phyloP scores from a whole-genome alignment of 352 stramenopile genomes.

The Globisporangium alternatum region DNA sequence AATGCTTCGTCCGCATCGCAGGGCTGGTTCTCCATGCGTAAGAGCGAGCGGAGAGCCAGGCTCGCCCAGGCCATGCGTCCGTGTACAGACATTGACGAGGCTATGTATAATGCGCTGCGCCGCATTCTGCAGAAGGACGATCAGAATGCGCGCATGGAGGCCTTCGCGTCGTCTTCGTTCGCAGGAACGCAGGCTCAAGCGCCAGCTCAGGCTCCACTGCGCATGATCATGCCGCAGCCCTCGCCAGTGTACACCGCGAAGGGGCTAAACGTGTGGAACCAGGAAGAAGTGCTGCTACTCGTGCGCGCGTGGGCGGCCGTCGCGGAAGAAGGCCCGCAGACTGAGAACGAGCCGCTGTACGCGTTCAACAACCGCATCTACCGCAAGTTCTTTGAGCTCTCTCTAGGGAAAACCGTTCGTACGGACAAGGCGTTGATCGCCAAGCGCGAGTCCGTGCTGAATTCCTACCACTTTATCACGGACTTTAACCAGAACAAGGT shows the following conservation, averaged over 20 bases:
- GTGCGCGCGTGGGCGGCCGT: constrained; percentile 7
- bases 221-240: constrained; percentile 1
- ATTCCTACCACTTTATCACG: constrained; percentile 19
- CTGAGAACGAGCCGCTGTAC: constrained; percentile 15
- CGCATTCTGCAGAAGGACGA: constrained; percentile 3
- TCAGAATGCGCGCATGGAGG: not conserved
- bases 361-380: constrained; percentile 18
- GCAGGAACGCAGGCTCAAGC: not conserved
- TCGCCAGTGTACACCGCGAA: constrained; percentile 8
- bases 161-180: not conserved
- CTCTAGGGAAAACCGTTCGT: constrained; percentile 3
- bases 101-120: constrained; percentile 3
- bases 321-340: not conserved
- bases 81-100: constrained; percentile 13
- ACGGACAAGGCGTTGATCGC: constrained; percentile 16
- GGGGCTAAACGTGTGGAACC: constrained; percentile 15
- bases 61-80: constrained; percentile 3
- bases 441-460: constrained; percentile 16
- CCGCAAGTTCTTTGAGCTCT: constrained; percentile 16
- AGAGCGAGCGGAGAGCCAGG: constrained; percentile 8
- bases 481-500: constrained; percentile 14
- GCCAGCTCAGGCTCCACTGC: not conserved
- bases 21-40: constrained; percentile 14
- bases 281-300: constrained; percentile 13
- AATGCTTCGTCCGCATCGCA: not conserved